A percentile compares a stretch with the other conserved stretches of the same genome.
Evolutionary conservation across 129 eudicot species (phyloP).

Genomic region (Logfia minima): DNA sequence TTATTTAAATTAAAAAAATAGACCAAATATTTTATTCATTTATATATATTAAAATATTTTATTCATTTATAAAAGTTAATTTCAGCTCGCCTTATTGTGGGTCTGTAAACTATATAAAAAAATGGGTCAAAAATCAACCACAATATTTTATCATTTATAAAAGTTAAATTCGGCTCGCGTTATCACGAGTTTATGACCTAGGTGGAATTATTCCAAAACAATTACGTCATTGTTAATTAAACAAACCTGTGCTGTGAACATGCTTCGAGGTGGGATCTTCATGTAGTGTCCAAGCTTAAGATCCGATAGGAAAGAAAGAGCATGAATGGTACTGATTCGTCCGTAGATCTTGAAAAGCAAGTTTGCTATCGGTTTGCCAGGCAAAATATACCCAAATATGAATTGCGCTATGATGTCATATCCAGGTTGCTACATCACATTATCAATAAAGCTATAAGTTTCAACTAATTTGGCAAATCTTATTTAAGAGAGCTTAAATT

Average conservation of each 20-base stretch:
- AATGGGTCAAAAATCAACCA: no score
- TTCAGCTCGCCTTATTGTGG: no score
- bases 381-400: slow-evolving; percentile 80
- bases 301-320: slow-evolving; percentile 84
- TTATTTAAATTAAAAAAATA: no score
- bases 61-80: no score
- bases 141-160: no score
- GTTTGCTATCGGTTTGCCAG: slow-evolving; percentile 93
- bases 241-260: slow-evolving; percentile 86
- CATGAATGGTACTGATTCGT: slow-evolving; percentile 83
- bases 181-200: no score
- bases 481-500: background rate
- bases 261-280: slow-evolving; percentile 94
- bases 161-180: no score
- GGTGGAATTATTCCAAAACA: no score
- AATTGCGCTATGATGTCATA: slow-evolving; percentile 97
- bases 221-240: background rate
- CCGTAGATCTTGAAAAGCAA: slow-evolving; percentile 93
- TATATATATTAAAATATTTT: no score
- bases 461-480: background rate
- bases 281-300: slow-evolving; percentile 96
- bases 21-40: no score
- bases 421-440: slow-evolving; percentile 85
- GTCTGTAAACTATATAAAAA: no score
- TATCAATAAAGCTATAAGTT: background rate